Conservation (phyloP, 257 asterid species). For the Solanum medicagineum region DNA sequence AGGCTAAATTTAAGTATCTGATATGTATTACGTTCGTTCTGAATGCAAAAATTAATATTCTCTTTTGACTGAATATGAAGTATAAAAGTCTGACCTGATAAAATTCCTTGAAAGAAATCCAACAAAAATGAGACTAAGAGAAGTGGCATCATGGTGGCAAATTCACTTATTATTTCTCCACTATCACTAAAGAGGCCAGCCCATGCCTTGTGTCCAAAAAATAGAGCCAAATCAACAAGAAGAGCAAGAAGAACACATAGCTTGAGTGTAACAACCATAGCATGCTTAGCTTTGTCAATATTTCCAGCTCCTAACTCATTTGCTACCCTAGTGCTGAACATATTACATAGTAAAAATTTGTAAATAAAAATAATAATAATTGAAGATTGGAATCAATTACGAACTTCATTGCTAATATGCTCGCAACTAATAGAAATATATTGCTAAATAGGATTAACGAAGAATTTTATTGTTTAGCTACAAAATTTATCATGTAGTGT, state of each 20-base stretch:
- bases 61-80: not conserved
- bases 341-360: not conserved
- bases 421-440: no score
- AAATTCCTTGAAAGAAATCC: slow-evolving; percentile 56
- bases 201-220: slow-evolving; percentile 50
- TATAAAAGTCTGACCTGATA: slow-evolving; percentile 34
- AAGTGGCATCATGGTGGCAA: slow-evolving; percentile 50
- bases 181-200: slow-evolving; percentile 55
- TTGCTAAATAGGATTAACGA: no score
- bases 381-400: no score
- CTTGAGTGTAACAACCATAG: slow-evolving; percentile 51
- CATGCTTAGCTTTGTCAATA: slow-evolving; percentile 47
- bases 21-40: not conserved
- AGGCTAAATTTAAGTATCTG: not conserved
- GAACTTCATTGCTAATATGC: no score
- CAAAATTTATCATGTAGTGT: no score
- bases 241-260: slow-evolving; percentile 33
- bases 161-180: slow-evolving; percentile 28
- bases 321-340: slow-evolving; percentile 75
- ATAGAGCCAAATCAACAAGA: slow-evolving; percentile 23
- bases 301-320: slow-evolving; percentile 74
- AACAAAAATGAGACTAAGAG: slow-evolving; percentile 33
- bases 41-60: not conserved
- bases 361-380: no score
- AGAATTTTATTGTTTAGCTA: no score